Evolutionary conservation across 208 protist genomes (phyloP).

Genomic region (Trypanosoma congolense): DNA sequence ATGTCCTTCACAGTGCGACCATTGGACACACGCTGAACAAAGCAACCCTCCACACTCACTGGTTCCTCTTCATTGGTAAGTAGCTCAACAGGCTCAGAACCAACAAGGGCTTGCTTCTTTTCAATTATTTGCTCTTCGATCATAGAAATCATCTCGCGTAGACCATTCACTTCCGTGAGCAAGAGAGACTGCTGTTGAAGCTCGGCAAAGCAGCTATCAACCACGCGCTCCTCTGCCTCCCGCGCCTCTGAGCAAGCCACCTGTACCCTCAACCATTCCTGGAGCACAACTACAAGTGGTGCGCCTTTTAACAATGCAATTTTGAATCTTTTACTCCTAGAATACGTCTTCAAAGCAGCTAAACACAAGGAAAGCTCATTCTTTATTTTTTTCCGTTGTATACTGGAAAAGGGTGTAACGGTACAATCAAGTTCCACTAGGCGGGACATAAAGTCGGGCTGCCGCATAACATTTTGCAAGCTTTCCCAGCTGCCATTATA

Average conservation of each 20-base stretch:
- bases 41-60: slow-evolving; percentile 39
- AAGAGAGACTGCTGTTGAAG: slow-evolving; percentile 63
- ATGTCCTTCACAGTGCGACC: slow-evolving; percentile 57
- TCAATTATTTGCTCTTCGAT: slow-evolving; percentile 58
- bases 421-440: slow-evolving; percentile 63
- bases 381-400: slow-evolving; percentile 46
- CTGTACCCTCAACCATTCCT: slow-evolving; percentile 63
- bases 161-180: slow-evolving; percentile 69
- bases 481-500: slow-evolving; percentile 36
- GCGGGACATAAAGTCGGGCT: slow-evolving; percentile 57
- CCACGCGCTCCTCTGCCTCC: slow-evolving; percentile 40
- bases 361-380: background rate
- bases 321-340: slow-evolving; percentile 19
- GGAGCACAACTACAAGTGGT: slow-evolving; percentile 32
- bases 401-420: slow-evolving; percentile 51
- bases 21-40: slow-evolving; percentile 47
- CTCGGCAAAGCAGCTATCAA: slow-evolving; percentile 63
- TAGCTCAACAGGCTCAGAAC: slow-evolving; percentile 30
- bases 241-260: slow-evolving; percentile 51
- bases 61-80: slow-evolving; percentile 9
- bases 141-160: slow-evolving; percentile 52
- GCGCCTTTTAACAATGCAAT: background rate
- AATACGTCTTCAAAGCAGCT: slow-evolving; percentile 6
- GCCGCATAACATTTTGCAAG: slow-evolving; percentile 52
- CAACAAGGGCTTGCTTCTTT: slow-evolving; percentile 46